Percentiles rank a stretch among this genome's conserved stretches.
Conservation (phyloP, 495 filamentous ascomycete species). For the Astrothelium macrocarpum region DNA sequence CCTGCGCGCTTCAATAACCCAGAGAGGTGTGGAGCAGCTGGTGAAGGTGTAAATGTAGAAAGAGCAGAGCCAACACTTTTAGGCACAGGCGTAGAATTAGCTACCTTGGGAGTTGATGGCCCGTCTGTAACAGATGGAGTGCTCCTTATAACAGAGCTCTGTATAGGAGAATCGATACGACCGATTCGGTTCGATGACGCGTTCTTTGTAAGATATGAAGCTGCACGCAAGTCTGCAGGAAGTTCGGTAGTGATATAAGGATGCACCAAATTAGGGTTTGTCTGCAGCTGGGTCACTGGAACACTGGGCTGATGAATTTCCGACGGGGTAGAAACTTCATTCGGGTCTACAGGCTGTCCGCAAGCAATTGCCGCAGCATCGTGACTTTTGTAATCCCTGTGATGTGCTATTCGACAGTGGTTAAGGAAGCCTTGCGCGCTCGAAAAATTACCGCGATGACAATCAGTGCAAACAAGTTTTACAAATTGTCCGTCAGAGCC, state of each 20-base stretch:
- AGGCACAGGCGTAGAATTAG: conserved; percentile 14
- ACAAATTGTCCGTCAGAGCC: conserved; percentile 52
- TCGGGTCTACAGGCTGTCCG: conserved; percentile 63
- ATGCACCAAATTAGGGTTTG: conserved; percentile 12
- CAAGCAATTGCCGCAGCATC: conserved; percentile 87
- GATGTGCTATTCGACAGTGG: conserved; percentile 92
- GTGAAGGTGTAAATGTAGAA: conserved; percentile 48
- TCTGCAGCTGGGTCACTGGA: neutral
- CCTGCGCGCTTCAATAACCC: conserved; percentile 57
- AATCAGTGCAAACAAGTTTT: conserved; percentile 84
- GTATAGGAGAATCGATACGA: neutral
- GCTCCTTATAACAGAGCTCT: neutral
- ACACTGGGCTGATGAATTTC: conserved; percentile 13
- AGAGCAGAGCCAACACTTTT: conserved; percentile 4
- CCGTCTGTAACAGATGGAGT: neutral
- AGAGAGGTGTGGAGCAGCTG: conserved; percentile 68
- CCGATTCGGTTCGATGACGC: neutral
- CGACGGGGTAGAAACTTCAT: conserved; percentile 19
- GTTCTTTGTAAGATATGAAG: neutral
- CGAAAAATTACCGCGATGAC: conserved; percentile 78
- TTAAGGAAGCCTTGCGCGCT: conserved; percentile 98
- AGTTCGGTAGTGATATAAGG: conserved; percentile 12
- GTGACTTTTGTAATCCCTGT: conserved; percentile 82
- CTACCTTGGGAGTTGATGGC: neutral
- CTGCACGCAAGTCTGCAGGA: neutral